Base-by-base conservation (phyloP, 805 yeast genomes). In the Candida quercuum region DNA sequence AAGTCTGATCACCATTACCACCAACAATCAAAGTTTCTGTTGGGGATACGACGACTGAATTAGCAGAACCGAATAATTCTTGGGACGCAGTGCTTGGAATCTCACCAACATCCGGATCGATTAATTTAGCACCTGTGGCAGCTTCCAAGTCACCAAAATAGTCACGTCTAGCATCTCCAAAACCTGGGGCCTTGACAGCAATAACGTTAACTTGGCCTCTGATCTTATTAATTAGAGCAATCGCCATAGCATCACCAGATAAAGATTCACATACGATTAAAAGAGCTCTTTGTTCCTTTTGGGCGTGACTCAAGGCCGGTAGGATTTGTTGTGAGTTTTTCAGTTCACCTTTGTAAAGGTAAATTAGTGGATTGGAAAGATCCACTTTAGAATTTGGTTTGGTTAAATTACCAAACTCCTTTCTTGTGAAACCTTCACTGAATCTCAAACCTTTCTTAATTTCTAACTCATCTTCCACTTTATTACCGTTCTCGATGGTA, bases 401-500 rank as follows among this genome's bases (percentile, higher is more conserved):
- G 51, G 96, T 87, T 67, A 89, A 17, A 32, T 49, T 39, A 15
- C 52, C 87, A 66, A 91, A 91, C 73, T 93, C 89, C 33, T 98
- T 97, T 32, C 96, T 86, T 59, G 91, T 86, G 75, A 76, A 93
- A 54, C 98, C 98, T 60, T 98, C 86, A 71, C 88, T 96, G 60
- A 93, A 91, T 69, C 91, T 81, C 95, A 91, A 87, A 69, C 99
- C 99, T 71, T 91, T 97, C 47, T 89, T 93, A 44, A 91, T 94
- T 68, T 89, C 97, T 54, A 91, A 78, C 65, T 87, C 95, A 63
- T 91, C 99, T 63, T 86, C 96, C 54, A 91, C 72, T 52, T 97
- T 93, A 74, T 87, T 89, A 54, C 98, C 98, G 67, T 87, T 96
- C 72, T 83, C 91, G 56, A 91, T 93, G 51, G 98, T 91, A 64